A percentile compares a stretch with the other conserved stretches of the same genome.
Evolutionary conservation across 352 stramenopile genomes (phyloP).

Genomic region (Phytophthora gonapodyides): DNA sequence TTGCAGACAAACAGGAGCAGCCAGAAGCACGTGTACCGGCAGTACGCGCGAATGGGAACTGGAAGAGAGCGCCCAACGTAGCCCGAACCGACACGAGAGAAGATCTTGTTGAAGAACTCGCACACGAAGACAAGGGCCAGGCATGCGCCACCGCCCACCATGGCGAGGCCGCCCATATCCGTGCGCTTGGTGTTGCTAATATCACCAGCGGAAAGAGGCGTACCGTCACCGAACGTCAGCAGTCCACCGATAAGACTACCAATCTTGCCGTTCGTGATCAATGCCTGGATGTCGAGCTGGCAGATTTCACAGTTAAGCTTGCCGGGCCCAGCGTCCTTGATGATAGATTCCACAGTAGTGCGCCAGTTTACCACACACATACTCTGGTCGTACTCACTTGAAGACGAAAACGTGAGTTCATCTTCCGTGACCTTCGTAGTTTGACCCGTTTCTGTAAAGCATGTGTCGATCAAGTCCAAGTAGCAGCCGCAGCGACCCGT

Average conservation of each 20-base stretch:
- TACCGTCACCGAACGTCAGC: conserved; percentile 49
- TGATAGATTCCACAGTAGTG: conserved; percentile 49
- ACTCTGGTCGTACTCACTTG: conserved; percentile 65
- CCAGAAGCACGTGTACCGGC: conserved; percentile 87
- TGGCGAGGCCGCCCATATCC: conserved; percentile 64
- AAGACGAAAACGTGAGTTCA: conserved; percentile 31
- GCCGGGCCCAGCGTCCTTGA: conserved; percentile 54
- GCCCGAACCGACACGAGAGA: conserved; percentile 65
- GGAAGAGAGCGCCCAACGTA: conserved; percentile 80
- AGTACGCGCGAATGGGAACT: conserved; percentile 71
- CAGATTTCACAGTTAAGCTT: conserved; percentile 81
- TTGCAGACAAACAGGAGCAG: conserved; percentile 75
- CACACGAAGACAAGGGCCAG: conserved; percentile 59
- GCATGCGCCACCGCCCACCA: conserved; percentile 57
- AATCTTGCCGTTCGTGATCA: conserved; percentile 73
- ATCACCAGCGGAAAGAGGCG: conserved; percentile 23
- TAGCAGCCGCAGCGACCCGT: conserved; percentile 74
- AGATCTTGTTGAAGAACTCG: conserved; percentile 77
- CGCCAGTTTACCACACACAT: conserved; percentile 65
- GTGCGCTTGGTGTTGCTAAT: conserved; percentile 41
- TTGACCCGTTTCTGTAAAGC: conserved; percentile 59
- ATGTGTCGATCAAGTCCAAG: conserved; percentile 63
- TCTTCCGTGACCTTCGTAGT: conserved; percentile 45
- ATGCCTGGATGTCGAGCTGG: conserved; percentile 63
- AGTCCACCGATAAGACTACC: conserved; percentile 58